A percentile compares a stretch with the other conserved stretches of the same genome.
These are phyloP conservation scores for Calcarisporium arbuscula DNA, from an alignment of 2,329 filamentous ascomycete genomes.

Conservation along the genomic window DNA sequence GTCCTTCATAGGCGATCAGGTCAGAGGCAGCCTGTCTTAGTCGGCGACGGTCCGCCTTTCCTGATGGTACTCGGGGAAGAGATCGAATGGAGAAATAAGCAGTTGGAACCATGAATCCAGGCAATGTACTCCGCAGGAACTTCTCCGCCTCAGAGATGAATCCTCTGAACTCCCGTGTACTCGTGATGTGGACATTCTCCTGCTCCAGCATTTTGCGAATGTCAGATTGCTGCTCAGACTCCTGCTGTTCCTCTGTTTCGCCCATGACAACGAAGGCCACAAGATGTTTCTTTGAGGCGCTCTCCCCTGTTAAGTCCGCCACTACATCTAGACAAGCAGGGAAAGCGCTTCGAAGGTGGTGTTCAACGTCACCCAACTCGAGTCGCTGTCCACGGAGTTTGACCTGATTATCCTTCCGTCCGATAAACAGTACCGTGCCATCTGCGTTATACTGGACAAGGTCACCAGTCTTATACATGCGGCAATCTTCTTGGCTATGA, in stretches of 20 bases:
- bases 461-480: conserved; percentile 3
- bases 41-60: not conserved
- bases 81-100: not conserved
- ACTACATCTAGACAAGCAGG: no score
- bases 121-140: not conserved
- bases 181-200: not conserved
- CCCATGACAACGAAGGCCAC: not conserved
- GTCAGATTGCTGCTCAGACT: not conserved
- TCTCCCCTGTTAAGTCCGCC: not conserved
- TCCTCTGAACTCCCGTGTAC: not conserved
- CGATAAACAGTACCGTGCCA: not conserved
- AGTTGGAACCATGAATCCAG: not conserved
- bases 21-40: not conserved
- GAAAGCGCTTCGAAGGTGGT: not conserved
- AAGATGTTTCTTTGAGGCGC: not conserved
- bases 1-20: not conserved
- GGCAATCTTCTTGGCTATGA: not conserved
- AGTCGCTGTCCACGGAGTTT: conserved; percentile 1
- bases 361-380: conserved; percentile 1
- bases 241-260: not conserved
- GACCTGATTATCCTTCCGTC: conserved; percentile 1
- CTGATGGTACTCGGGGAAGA: not conserved
- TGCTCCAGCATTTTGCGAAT: not conserved
- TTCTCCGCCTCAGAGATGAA: not conserved
- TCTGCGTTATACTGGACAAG: not conserved